These are phyloP conservation scores for Claviceps cyperi DNA, from an alignment of 2,329 filamentous ascomycete genomes.

Conservation along the genomic window DNA sequence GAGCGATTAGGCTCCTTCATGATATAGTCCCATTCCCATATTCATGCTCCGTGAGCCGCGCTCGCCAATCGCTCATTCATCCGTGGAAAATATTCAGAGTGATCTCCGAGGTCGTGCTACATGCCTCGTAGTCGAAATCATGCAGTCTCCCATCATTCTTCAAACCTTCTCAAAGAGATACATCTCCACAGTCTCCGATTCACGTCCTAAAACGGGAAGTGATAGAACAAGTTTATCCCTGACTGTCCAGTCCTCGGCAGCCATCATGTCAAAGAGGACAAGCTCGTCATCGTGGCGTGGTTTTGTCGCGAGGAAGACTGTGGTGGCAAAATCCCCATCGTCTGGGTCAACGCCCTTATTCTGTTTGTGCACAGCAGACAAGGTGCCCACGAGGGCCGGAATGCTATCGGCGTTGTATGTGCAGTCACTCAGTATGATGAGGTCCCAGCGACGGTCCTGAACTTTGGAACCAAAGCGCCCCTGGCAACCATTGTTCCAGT, in stretches of 20 bases:
- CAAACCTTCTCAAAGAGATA: constrained; percentile 32
- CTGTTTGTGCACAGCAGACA: constrained; percentile 31
- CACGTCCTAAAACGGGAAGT: constrained; percentile 30
- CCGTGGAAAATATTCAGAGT: neutral
- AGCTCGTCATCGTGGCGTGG: constrained; percentile 39
- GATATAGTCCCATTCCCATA: neutral
- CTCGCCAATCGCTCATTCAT: neutral
- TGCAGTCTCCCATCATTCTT: neutral
- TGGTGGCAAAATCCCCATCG: constrained; percentile 17
- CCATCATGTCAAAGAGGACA: constrained; percentile 33
- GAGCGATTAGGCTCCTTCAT: neutral
- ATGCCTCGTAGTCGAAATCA: neutral
- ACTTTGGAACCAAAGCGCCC: constrained; percentile 29
- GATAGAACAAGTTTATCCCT: constrained; percentile 26
- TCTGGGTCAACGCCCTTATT: constrained; percentile 15
- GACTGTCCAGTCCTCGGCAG: constrained; percentile 28
- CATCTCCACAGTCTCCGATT: constrained; percentile 33
- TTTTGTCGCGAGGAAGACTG: constrained; percentile 40
- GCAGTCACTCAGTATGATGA: constrained; percentile 44
- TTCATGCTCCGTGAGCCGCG: neutral
- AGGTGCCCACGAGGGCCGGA: constrained; percentile 36
- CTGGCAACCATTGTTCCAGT: constrained; percentile 38
- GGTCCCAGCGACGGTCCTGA: constrained; percentile 30
- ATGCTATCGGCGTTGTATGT: constrained; percentile 46
- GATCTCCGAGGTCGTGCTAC: neutral